phyloP scores from a whole-genome alignment of 1,139 yeast species.

The Nakaseomyces nivariensis region DNA sequence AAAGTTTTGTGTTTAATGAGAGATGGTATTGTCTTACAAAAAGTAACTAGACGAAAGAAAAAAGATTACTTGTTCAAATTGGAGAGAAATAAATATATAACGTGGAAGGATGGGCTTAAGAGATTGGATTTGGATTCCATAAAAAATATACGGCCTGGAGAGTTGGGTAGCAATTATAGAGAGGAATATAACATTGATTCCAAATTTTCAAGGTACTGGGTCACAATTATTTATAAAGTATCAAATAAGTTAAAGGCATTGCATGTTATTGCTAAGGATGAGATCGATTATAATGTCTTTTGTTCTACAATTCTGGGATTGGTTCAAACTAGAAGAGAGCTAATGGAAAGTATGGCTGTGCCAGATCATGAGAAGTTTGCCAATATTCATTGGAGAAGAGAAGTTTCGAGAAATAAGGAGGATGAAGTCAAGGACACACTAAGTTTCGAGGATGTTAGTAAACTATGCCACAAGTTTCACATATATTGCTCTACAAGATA shows the following conservation, averaged over 20 bases:
- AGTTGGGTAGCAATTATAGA: conserved; percentile 69
- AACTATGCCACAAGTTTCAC: conserved; percentile 56
- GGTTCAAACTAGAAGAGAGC: conserved; percentile 39
- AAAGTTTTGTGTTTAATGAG: background rate
- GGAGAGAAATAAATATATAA: conserved; percentile 14
- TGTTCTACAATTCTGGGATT: conserved; percentile 37
- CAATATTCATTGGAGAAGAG: conserved; percentile 45
- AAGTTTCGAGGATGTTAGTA: conserved; percentile 58
- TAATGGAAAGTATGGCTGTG: conserved; percentile 43
- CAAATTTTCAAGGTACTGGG: conserved; percentile 63
- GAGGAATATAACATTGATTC: conserved; percentile 71
- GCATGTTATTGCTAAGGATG: conserved; percentile 66
- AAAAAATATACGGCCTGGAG: conserved; percentile 53
- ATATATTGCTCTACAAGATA: conserved; percentile 46
- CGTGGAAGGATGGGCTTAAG: conserved; percentile 25
- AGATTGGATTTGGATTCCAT: conserved; percentile 58
- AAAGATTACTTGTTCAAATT: conserved; percentile 18
- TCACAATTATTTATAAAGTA: conserved; percentile 57
- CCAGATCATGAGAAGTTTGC: conserved; percentile 46
- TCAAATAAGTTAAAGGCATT: conserved; percentile 49
- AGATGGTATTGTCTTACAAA: conserved; percentile 18
- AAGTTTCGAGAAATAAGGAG: conserved; percentile 34
- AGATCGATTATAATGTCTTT: conserved; percentile 50
- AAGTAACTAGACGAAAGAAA: conserved; percentile 26
- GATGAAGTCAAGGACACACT: conserved; percentile 35